These are phyloP conservation scores for Musa balbisiana DNA, from an alignment of 202 grass and related monocot species.

Conservation along the genomic window DNA sequence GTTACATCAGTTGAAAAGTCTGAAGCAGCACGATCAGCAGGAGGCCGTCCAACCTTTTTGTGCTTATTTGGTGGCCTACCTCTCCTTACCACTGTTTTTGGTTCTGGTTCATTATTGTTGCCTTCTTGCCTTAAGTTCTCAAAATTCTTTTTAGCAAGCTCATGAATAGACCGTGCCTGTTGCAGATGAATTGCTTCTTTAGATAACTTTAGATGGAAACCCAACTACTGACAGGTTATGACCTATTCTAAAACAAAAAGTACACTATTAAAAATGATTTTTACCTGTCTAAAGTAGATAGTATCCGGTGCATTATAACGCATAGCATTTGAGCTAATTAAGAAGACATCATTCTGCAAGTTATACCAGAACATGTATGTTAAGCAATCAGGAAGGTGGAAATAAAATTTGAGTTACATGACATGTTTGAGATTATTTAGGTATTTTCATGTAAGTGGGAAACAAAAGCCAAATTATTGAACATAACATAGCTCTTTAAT, in stretches of 20 bases:
- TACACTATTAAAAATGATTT: neutral
- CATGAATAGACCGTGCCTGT: constrained; percentile 69
- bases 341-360: constrained; percentile 41
- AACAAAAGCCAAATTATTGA: too few species aligned
- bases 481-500: too few species aligned
- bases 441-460: too few species aligned
- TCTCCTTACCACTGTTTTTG: constrained; percentile 48
- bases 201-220: neutral
- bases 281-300: constrained; percentile 30
- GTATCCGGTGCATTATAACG: constrained; percentile 47
- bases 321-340: constrained; percentile 50
- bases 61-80: constrained; percentile 55
- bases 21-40: constrained; percentile 26
- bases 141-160: constrained; percentile 82
- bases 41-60: constrained; percentile 16
- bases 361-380: neutral
- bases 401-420: neutral
- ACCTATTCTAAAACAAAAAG: neutral
- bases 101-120: constrained; percentile 36
- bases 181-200: neutral
- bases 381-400: neutral
- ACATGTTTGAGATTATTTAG: too few species aligned
- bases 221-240: neutral
- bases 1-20: constrained; percentile 46
- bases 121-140: constrained; percentile 69